phyloP scores from a whole-genome alignment of 345 rosid genomes.

The Cardamine resedifolia region DNA sequence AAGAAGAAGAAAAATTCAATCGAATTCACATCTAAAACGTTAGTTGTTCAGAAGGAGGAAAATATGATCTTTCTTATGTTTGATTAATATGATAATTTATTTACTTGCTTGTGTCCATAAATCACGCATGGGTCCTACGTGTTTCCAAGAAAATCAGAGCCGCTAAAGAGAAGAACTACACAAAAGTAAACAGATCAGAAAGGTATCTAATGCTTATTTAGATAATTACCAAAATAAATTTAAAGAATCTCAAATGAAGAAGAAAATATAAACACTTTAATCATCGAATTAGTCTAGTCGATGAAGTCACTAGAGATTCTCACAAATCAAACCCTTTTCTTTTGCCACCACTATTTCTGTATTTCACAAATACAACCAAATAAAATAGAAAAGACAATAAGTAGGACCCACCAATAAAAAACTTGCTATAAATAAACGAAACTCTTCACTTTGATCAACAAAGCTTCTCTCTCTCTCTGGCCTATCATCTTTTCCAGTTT shows the following conservation, averaged over 20 bases:
- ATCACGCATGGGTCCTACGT: constrained; percentile 30
- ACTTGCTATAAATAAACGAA: constrained; percentile 37
- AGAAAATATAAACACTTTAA: constrained; percentile 22
- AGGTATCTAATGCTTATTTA: constrained; percentile 38
- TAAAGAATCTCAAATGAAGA: constrained; percentile 18
- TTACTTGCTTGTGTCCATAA: not conserved
- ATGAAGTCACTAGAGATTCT: constrained; percentile 39
- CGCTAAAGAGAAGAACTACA: constrained; percentile 28
- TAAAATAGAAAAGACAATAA: constrained; percentile 18
- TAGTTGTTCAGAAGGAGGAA: not conserved
- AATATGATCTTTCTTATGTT: not conserved
- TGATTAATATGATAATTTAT: not conserved
- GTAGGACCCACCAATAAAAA: constrained; percentile 36
- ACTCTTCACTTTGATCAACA: constrained; percentile 19
- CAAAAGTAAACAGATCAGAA: constrained; percentile 36
- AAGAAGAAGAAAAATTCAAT: not conserved
- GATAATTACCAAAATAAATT: not conserved
- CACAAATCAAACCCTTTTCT: constrained; percentile 11
- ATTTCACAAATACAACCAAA: constrained; percentile 9
- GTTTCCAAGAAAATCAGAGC: constrained; percentile 32
- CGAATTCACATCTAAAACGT: not conserved
- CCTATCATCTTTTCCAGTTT: constrained; percentile 33
- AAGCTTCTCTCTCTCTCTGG: constrained; percentile 17
- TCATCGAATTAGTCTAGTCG: constrained; percentile 35
- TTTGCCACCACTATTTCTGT: not conserved